Evolutionary conservation across 2,329 filamentous ascomycete genomes (phyloP), one percentile per base, ranked within the genome.

Genomic region (Xylaria arbuscula): DNA sequence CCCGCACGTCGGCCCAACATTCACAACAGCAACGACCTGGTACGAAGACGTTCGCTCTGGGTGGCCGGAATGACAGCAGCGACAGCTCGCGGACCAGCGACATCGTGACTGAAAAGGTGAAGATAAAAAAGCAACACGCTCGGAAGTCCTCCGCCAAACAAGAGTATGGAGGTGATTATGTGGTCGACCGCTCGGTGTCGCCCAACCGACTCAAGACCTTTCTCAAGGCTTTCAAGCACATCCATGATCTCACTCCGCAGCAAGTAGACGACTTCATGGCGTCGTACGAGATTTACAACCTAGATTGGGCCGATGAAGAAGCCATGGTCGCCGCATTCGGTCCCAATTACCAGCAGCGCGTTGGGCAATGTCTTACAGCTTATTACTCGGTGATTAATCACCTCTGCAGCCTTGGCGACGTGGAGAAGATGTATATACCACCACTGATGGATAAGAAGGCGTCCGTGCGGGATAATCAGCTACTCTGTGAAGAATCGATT

Each of bases 371-470:
- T 65, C 80, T 87, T 61, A 80, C 81, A 59, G 76, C 84, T 11
- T 87, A 87, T 74, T 87, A 87, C 68, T 84, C 84, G 36, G 83
- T 86, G 15, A 77, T 87, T 38, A 87, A 87, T 73, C 85, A 87
- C 66, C 81, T 87, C 11, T 87, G 85, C 74, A 85, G 84, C 32
- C 80, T 87, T 11, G 85, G 85, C 40, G 83, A 86, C 51, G 84
- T 87, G n/a, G 85, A 87, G 73, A 87, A 87, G 77, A 87, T 87
- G 85, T 87, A 87, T 74, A 86, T 87, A 63, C 85, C 85, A 13
- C 85, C 85, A 1, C 80, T 84, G 60, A 85, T 87, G 83, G 84
- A 85, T 75, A 81, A 79, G 72, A 82, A 82, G 67, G 83, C 82
- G 5, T 83, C 80, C 0, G 83, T 86, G 0, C 76, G 82, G 11